A percentile compares a stretch with the other conserved stretches of the same genome.
Conservation (phyloP, 2,329 filamentous ascomycete genomes). For the Alternaria solani region DNA sequence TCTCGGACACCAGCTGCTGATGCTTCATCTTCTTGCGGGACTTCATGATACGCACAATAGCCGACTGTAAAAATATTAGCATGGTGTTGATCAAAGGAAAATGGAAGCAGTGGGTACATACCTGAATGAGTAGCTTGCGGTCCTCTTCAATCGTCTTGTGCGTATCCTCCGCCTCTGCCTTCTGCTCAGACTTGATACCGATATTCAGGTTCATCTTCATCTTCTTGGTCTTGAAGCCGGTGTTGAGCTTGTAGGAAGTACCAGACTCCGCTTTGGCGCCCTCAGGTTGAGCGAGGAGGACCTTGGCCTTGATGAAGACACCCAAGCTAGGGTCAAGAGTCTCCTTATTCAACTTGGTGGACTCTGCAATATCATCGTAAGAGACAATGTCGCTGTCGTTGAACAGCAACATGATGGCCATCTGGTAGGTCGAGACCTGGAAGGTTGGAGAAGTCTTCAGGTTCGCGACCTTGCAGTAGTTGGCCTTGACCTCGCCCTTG, state of each 20-base stretch:
- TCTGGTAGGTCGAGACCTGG: slow-evolving; percentile 97
- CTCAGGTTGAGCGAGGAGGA: slow-evolving; percentile 75
- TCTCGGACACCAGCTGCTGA: slow-evolving; percentile 89
- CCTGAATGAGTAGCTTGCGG: slow-evolving; percentile 94
- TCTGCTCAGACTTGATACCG: slow-evolving; percentile 91
- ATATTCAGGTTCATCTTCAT: slow-evolving; percentile 96
- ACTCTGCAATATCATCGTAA: slow-evolving; percentile 86
- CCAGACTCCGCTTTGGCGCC: slow-evolving; percentile 79
- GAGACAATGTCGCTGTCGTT: slow-evolving; percentile 87
- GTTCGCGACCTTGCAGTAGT: slow-evolving; percentile 75
- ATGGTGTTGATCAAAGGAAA: not conserved
- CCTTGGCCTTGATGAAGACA: slow-evolving; percentile 92
- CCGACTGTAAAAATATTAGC: slow-evolving; percentile 70
- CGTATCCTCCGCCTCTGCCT: slow-evolving; percentile 94
- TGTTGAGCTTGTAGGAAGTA: slow-evolving; percentile 84
- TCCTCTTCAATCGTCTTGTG: slow-evolving; percentile 99
- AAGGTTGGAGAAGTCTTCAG: slow-evolving; percentile 91
- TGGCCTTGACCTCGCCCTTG: slow-evolving; percentile 95
- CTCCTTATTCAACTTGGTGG: slow-evolving; percentile 81
- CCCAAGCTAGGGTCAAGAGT: slow-evolving; percentile 85
- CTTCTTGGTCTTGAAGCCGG: slow-evolving; percentile 98
- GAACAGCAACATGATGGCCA: slow-evolving; percentile 94
- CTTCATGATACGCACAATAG: slow-evolving; percentile 99
- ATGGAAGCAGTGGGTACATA: slow-evolving; percentile 59
- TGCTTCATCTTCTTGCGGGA: slow-evolving; percentile 99